Base-by-base conservation (phyloP, 495 filamentous ascomycete species). In the Penicillium roqueforti region DNA sequence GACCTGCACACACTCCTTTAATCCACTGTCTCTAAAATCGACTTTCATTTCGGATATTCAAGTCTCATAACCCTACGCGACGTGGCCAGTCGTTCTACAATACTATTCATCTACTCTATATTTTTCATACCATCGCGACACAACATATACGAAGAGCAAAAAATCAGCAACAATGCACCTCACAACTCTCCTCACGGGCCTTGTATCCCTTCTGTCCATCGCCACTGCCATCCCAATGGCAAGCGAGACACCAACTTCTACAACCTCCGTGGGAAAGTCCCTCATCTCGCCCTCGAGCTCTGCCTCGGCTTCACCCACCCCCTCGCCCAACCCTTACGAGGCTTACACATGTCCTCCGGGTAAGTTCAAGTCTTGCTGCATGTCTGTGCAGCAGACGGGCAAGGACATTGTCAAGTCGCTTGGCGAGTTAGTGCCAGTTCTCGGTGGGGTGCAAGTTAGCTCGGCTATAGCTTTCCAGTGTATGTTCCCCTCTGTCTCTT, bases 291-390 rank as follows among this genome's bases (percentile, higher is more conserved):
- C 28, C 9, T 36, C 47, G 16, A 31, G 43, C 18, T 28, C 45
- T 2, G 52, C 44, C 8, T 46, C 52, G 3, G 47, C 38, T 11
- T 43, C 43, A 2, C 25, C 44, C 29, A 36, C 54, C 0, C 22
- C 48, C 1, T 40, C 53, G 22, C 13, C 45, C 4, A 59, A 47
- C 10, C 51, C 54, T 0, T 58, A 54, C 10, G 62, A 61, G 29
- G 51, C 63, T 0, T 67, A 62, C 43, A 28, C 51, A n/a, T 68
- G 63, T 39, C 63, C 61, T 0, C 36, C 16, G 29, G 46, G 42
- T 0, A 57, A 60, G 37, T 60, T 53, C 23, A 72, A 70, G 41
- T 52, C 62, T 41, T 75, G 70, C 66, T 73, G 72, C 45, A 50
- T 52, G 47, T 58, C 57, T 1, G n/a, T 75, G 3, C 37, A 61